Base-by-base conservation (phyloP, 2,329 filamentous ascomycete species). In the Penicillium hordei region DNA sequence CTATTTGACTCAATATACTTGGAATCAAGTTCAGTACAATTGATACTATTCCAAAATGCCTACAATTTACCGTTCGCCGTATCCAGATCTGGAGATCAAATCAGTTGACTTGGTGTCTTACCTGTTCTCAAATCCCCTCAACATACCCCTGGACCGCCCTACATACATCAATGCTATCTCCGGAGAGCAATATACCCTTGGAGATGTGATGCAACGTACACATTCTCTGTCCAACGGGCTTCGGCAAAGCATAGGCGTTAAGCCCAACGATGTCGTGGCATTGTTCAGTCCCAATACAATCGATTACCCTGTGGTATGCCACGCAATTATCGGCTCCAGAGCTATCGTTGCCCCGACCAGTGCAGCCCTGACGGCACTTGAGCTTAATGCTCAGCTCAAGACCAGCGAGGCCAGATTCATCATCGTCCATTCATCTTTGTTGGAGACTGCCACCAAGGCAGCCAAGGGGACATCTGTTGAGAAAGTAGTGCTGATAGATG, bases 381-480 rank as follows among this genome's bases (percentile, higher is more conserved):
- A 66, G 27, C 45, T 66, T 10, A 63, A 66, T 10, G 62, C 62
- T n/a, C 64, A 66, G 36, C 57, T 66, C 25, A 63, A 63, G 44
- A 64, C 62, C 6, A 65, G 60, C 39, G 29, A 50, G 4, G 64
- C 62, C 12, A 59, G 58, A n/a, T 65, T 63, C 27, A 39, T 66
- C n/a, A 49, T 66, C 36, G 60, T 54, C 5, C 64, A 66, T 25
- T 63, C 62, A 1, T 57, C 60, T 3, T 48, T 65, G n/a, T 13
- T 60, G 15, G 43, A 58, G 12, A 66, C 61, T 8, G 62, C 63
- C 5, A 42, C 52, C 8, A 62, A 57, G 36, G 64, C 64, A 15
- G 48, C 34, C 8, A 64, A 58, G 25, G 62, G 60, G 5, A 66
- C 64, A 10, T 55, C 54, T 3, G 42, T 66, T 3, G 59, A 66